Conservation (phyloP, 495 filamentous ascomycete genomes). For the Immersiella caudata region DNA sequence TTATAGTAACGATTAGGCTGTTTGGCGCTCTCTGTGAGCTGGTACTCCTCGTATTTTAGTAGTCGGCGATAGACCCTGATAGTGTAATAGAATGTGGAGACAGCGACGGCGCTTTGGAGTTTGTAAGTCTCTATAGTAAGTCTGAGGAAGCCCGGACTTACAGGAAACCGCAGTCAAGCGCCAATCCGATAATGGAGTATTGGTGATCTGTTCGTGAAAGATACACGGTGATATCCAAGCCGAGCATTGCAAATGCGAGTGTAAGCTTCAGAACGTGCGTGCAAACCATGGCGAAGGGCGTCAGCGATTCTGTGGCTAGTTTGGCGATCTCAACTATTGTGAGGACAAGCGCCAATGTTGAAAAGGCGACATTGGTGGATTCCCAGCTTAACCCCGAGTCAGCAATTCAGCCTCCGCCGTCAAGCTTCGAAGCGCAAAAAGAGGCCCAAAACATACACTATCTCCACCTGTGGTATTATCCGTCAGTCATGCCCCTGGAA, state of each 20-base stretch:
- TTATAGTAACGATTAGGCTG: conserved; percentile 23
- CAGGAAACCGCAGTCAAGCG: conserved; percentile 47
- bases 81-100: conserved; percentile 44
- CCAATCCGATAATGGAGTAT: conserved; percentile 47
- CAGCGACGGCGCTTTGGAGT: conserved; percentile 36
- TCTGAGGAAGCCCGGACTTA: conserved; percentile 22
- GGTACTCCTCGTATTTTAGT: conserved; percentile 48
- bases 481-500: too few species aligned
- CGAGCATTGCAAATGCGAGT: conserved; percentile 44
- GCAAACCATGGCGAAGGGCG: conserved; percentile 49
- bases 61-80: conserved; percentile 44
- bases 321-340: conserved; percentile 45
- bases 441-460: conserved; percentile 47
- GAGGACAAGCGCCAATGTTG: conserved; percentile 44
- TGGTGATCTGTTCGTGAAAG: conserved; percentile 39
- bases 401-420: background rate
- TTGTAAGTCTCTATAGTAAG: background rate
- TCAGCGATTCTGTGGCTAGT: conserved; percentile 47
- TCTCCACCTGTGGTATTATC: too few species aligned
- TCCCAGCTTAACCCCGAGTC: conserved; percentile 45
- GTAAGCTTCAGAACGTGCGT: conserved; percentile 49
- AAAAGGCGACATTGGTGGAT: conserved; percentile 47
- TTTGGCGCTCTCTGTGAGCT: conserved; percentile 40
- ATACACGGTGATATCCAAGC: conserved; percentile 50
- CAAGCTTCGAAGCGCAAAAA: background rate